A percentile compares a stretch with the other conserved stretches of the same genome.
These are phyloP conservation scores for Alisma plantagoaquatica DNA, from an alignment of 106 monocot species.

Conservation along the genomic window DNA sequence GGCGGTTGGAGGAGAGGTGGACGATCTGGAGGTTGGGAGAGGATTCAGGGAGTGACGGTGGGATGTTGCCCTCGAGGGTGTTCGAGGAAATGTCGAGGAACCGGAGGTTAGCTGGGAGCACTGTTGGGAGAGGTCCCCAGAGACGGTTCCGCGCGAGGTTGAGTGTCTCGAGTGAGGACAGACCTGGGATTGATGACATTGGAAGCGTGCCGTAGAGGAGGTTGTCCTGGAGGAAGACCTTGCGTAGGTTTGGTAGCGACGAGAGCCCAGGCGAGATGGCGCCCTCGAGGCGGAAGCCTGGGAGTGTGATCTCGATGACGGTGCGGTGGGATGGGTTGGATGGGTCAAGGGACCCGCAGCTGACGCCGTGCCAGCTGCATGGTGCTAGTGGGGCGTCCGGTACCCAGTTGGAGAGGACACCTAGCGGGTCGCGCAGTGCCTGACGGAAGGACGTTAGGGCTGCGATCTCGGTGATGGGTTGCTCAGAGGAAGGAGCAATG, in stretches of 20 bases:
- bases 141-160: slow-evolving; percentile 70
- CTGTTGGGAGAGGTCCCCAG: slow-evolving; percentile 31
- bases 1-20: slow-evolving; percentile 3
- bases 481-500: too few relatives aligned
- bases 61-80: slow-evolving; percentile 8
- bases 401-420: too few relatives aligned
- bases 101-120: slow-evolving; percentile 26
- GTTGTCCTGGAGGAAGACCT: slow-evolving; percentile 38
- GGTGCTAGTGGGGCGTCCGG: too few relatives aligned
- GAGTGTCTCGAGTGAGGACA: slow-evolving; percentile 24
- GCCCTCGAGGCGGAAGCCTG: too few relatives aligned
- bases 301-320: slow-evolving; percentile 34
- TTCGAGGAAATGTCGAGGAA: slow-evolving; percentile 45
- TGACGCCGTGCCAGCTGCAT: too few relatives aligned
- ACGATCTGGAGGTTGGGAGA: not conserved
- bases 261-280: too few relatives aligned
- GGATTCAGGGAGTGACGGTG: not conserved
- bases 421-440: too few relatives aligned
- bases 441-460: too few relatives aligned
- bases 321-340: too few relatives aligned
- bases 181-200: slow-evolving; percentile 18
- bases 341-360: too few relatives aligned
- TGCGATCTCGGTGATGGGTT: too few relatives aligned
- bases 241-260: slow-evolving; percentile 26
- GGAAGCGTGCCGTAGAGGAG: slow-evolving; percentile 36